Percentiles rank a stretch among this genome's conserved stretches.
These are phyloP conservation scores for Pichia sp. DNA, from an alignment of 1,139 yeast genomes.

Conservation along the genomic window DNA sequence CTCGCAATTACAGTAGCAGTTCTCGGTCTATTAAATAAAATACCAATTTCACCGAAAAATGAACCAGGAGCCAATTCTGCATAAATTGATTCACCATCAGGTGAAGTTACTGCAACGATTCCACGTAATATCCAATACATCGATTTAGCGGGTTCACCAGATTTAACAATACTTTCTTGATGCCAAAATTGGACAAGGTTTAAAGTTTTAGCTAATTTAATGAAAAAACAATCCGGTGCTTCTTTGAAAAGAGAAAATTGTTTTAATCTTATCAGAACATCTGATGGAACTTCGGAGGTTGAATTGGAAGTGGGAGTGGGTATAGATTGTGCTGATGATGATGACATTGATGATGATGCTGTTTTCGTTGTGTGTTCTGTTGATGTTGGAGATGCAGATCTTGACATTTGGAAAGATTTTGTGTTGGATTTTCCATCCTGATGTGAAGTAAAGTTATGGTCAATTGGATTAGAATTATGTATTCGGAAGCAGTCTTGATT, in stretches of 20 bases:
- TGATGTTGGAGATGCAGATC: too few relatives aligned
- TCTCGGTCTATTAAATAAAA: conserved; percentile 64
- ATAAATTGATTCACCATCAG: conserved; percentile 68
- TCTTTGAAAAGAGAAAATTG: conserved; percentile 55
- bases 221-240: conserved; percentile 60
- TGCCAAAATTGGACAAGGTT: conserved; percentile 56
- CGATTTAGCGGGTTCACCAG: conserved; percentile 67
- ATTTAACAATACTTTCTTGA: conserved; percentile 59
- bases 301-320: not conserved
- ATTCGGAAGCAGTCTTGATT: too few relatives aligned
- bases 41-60: conserved; percentile 75
- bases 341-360: not conserved
- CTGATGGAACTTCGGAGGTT: conserved; percentile 36
- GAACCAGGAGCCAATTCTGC: conserved; percentile 65
- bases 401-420: too few relatives aligned
- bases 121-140: conserved; percentile 80
- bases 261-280: conserved; percentile 44
- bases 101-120: conserved; percentile 61
- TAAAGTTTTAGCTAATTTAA: conserved; percentile 51
- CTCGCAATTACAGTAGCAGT: conserved; percentile 76
- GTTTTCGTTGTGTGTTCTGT: too few relatives aligned
- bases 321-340: not conserved
- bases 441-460: too few relatives aligned
- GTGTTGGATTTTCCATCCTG: too few relatives aligned
- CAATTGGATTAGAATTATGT: too few relatives aligned